Percentiles rank a stretch among this genome's conserved stretches.
phyloP scores from a whole-genome alignment of 2,329 filamentous ascomycete genomes.

The Bipolaris sorokiniana region DNA sequence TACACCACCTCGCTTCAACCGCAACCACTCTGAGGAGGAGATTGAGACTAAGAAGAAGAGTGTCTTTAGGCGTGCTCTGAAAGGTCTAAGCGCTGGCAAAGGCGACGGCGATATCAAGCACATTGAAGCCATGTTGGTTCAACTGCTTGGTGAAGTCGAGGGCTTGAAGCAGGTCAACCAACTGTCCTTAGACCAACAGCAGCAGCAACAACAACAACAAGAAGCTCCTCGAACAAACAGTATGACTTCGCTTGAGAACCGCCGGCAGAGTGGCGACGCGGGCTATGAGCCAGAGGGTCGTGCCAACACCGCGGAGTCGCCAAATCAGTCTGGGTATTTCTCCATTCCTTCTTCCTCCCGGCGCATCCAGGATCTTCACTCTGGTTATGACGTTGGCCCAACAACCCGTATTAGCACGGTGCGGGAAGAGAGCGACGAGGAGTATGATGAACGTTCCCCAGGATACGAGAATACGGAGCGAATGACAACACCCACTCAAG shows the following conservation, averaged over 20 bases:
- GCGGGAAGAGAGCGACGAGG: slow-evolving; percentile 78
- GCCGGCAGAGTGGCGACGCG: slow-evolving; percentile 70
- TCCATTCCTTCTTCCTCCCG: slow-evolving; percentile 63
- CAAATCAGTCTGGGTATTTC: slow-evolving; percentile 77
- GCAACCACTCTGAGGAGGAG: slow-evolving; percentile 61
- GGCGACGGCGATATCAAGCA: slow-evolving; percentile 85
- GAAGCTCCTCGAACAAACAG: slow-evolving; percentile 52
- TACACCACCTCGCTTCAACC: slow-evolving; percentile 62
- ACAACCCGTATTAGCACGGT: slow-evolving; percentile 91
- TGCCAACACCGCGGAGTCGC: slow-evolving; percentile 75
- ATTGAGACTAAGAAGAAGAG: slow-evolving; percentile 81
- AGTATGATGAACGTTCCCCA: slow-evolving; percentile 67
- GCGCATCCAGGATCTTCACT: slow-evolving; percentile 53
- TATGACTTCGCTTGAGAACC: slow-evolving; percentile 71
- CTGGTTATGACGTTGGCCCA: slow-evolving; percentile 59
- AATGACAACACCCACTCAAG: slow-evolving; percentile 66
- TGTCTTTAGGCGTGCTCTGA: slow-evolving; percentile 91
- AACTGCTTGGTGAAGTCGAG: slow-evolving; percentile 90
- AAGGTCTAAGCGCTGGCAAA: slow-evolving; percentile 79
- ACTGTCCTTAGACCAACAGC: slow-evolving; percentile 39
- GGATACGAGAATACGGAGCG: slow-evolving; percentile 63
- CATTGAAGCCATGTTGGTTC: slow-evolving; percentile 75
- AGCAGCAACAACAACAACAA: not conserved
- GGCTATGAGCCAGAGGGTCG: slow-evolving; percentile 86
- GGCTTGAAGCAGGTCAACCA: slow-evolving; percentile 56